Conservation (phyloP, 2,329 filamentous ascomycete genomes). For the Botrytis medusae region DNA sequence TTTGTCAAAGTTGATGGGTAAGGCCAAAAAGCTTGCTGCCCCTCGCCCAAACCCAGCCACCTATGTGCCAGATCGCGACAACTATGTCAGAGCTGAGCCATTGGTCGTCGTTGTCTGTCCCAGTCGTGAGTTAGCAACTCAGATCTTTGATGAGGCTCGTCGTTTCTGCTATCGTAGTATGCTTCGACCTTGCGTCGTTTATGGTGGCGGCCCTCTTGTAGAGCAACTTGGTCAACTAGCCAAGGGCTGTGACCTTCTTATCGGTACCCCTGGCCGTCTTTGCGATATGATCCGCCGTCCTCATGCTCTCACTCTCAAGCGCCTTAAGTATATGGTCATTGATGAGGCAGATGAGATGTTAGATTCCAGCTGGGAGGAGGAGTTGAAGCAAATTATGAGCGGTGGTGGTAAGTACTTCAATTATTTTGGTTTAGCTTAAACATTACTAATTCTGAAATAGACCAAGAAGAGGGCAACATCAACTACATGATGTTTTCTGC, state of each 20-base stretch:
- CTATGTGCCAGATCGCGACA: slow-evolving; percentile 50
- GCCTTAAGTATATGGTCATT: slow-evolving; percentile 78
- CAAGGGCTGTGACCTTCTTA: slow-evolving; percentile 84
- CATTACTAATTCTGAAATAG: slow-evolving; percentile 47
- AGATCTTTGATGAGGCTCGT: slow-evolving; percentile 93
- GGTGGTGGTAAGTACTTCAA: slow-evolving; percentile 67
- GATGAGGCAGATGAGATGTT: slow-evolving; percentile 97
- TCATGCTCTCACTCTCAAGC: slow-evolving; percentile 66
- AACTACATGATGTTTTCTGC: slow-evolving; percentile 87
- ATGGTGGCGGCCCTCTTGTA: slow-evolving; percentile 74
- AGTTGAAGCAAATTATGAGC: slow-evolving; percentile 72
- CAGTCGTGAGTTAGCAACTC: slow-evolving; percentile 84
- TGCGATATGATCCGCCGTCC: slow-evolving; percentile 77
- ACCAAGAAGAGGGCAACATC: slow-evolving; percentile 69
- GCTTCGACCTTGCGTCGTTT: slow-evolving; percentile 86
- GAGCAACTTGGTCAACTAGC: slow-evolving; percentile 72
- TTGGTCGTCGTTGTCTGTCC: slow-evolving; percentile 83
- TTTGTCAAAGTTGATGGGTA: slow-evolving; percentile 89
- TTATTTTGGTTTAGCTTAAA: slow-evolving; percentile 1
- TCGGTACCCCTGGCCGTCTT: slow-evolving; percentile 85
- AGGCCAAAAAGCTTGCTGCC: slow-evolving; percentile 83
- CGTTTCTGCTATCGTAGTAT: slow-evolving; percentile 93
- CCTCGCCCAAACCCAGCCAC: slow-evolving; percentile 65
- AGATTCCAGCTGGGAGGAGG: slow-evolving; percentile 71
- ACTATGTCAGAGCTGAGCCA: slow-evolving; percentile 72